Conservation (phyloP, 805 yeast genomes). For the Lachancea cidri region DNA sequence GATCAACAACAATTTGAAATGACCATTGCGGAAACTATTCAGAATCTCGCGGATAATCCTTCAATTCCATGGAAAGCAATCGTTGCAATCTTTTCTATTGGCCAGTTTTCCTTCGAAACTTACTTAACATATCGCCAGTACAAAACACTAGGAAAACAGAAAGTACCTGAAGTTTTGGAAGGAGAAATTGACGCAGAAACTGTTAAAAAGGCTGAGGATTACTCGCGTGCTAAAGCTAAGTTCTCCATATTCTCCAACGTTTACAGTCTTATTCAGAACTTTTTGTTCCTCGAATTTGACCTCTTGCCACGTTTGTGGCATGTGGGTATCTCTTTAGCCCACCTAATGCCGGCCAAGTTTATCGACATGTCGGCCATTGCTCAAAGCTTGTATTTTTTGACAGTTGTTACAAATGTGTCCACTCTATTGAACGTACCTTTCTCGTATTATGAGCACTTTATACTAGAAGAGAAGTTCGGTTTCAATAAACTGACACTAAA, state of each 20-base stretch:
- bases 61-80: conserved; percentile 75
- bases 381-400: conserved; percentile 64
- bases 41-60: conserved; percentile 57
- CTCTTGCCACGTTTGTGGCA: conserved; percentile 61
- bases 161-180: conserved; percentile 65
- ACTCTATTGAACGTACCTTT: conserved; percentile 60
- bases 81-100: conserved; percentile 67
- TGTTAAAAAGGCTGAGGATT: conserved; percentile 68
- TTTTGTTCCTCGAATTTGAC: conserved; percentile 54
- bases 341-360: conserved; percentile 26
- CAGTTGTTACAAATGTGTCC: conserved; percentile 45
- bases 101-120: conserved; percentile 70
- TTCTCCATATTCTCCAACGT: conserved; percentile 56
- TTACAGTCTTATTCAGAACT: conserved; percentile 49
- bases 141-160: conserved; percentile 46
- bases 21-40: conserved; percentile 32
- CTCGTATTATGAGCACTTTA: conserved; percentile 73
- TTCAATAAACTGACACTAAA: conserved; percentile 78
- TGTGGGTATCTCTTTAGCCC: conserved; percentile 38
- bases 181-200: conserved; percentile 68
- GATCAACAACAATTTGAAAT: too few relatives aligned
- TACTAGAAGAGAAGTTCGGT: conserved; percentile 87
- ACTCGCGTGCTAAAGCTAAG: conserved; percentile 71
- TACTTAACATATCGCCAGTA: conserved; percentile 76
- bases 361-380: conserved; percentile 53